Base-by-base conservation (phyloP, 441 rosid genomes). In the Oxalis stricta region DNA sequence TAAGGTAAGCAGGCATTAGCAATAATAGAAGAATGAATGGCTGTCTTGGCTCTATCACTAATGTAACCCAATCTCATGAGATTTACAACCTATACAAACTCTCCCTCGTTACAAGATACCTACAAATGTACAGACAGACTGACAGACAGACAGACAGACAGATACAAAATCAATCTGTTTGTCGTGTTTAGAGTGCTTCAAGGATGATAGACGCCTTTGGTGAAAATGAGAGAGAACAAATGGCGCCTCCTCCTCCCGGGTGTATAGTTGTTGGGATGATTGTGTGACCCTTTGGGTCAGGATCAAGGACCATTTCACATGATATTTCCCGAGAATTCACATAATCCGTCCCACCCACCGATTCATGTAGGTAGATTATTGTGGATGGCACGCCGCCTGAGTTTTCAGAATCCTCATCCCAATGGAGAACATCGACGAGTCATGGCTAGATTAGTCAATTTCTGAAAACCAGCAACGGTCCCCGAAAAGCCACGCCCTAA, bases 241-340 rank as follows among this genome's bases (percentile, higher is more conserved):
- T 1, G 99, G 99, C 19, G 99, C 99, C 72, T 93, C 99, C 70
- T 93, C 99, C 53, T n/a, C 97, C 97, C 4, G 99, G 99, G 62
- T 82, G 99, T 72, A 93, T 85, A 34, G 99, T 93, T 18, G 99
- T 93, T 16, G 99, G 99, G 48, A 93, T 95, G 29, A 93, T 88
- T 24, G 99, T 93, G 71, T 93, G 88, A 54, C 97, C 99, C 71
- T 83, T 93, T 10, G 97, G 99, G 66, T 93, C 99, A 56, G 99
- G 96, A 58, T 88, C 97, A 63, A 93, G 67, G 69, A 93, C 97
- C 97, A 93, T 88, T 74, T 93, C 99, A 40, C 99, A 93, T 29
- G 99, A 93, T 55, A 93, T 85, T 73, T 93, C 99, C 48, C 97
- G 82, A 41, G 99, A 88, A 58, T 93, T 93, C 12, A 93, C 99